phyloP scores from a whole-genome alignment of 106 monocot species.

The Phalaenopsis equestris region DNA sequence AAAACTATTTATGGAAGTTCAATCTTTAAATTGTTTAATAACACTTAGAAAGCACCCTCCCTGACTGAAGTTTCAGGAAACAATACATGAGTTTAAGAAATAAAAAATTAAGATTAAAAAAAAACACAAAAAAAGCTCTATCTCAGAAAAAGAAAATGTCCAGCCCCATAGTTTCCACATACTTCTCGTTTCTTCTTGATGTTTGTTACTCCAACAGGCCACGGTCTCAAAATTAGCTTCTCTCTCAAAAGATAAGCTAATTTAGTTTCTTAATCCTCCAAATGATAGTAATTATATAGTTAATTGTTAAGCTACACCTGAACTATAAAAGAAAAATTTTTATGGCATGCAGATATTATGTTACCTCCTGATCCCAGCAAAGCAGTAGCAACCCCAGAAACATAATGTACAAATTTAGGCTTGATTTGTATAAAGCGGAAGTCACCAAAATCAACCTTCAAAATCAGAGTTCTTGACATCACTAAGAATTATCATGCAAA shows the following conservation, averaged over 20 bases:
- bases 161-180: too few species aligned
- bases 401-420: slow-evolving; percentile 65
- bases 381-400: slow-evolving; percentile 93
- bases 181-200: too few species aligned
- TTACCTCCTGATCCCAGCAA: slow-evolving; percentile 85
- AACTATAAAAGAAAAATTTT: neutral
- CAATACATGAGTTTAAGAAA: neutral
- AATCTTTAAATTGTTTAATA: neutral
- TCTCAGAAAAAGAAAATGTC: too few species aligned
- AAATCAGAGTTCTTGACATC: slow-evolving; percentile 1
- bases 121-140: too few species aligned
- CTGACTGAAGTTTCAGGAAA: neutral
- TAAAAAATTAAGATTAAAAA: too few species aligned
- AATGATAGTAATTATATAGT: neutral
- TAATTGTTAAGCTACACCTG: neutral
- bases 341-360: neutral
- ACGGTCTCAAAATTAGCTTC: too few species aligned
- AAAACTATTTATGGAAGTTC: neutral
- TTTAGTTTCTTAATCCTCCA: neutral
- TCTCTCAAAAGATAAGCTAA: too few species aligned
- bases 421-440: slow-evolving; percentile 71
- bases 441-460: slow-evolving; percentile 93
- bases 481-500: neutral
- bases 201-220: too few species aligned
- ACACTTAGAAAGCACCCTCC: neutral